phyloP scores from a whole-genome alignment of 2,329 filamentous ascomycete species.

The Chrysosporium keratinophilum region DNA sequence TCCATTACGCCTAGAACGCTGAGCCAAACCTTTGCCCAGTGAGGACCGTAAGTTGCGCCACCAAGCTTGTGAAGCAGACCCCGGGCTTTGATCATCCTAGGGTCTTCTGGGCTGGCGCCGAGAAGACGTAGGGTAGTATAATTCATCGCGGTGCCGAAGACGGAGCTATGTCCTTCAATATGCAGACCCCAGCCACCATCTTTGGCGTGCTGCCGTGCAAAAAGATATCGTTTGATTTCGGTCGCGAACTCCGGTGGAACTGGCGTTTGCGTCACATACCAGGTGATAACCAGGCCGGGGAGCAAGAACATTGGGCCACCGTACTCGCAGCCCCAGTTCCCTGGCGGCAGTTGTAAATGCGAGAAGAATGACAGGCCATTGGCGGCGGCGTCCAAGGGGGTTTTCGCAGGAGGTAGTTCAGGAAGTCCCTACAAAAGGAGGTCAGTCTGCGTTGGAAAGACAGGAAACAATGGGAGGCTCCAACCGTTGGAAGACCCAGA shows the following conservation, averaged over 20 bases:
- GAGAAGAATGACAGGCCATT: constrained; percentile 87
- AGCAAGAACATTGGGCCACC: constrained; percentile 94
- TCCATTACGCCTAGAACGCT: constrained; percentile 68
- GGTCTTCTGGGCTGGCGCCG: constrained; percentile 73
- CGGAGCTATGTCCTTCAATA: constrained; percentile 83
- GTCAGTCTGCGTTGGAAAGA: background rate
- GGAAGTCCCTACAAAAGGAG: constrained; percentile 54
- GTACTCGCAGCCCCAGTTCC: constrained; percentile 96
- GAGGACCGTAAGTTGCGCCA: constrained; percentile 70
- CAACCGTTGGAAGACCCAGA: constrained; percentile 67
- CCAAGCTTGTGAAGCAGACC: constrained; percentile 73
- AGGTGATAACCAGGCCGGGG: constrained; percentile 71
- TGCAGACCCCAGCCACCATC: constrained; percentile 98
- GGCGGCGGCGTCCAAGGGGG: constrained; percentile 61
- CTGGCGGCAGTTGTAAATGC: constrained; percentile 73
- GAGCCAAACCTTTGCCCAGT: constrained; percentile 98
- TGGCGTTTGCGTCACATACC: constrained; percentile 80
- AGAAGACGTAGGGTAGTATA: constrained; percentile 72
- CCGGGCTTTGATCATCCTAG: constrained; percentile 74
- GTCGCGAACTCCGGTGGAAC: constrained; percentile 69
- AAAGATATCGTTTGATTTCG: constrained; percentile 88
- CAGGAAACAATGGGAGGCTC: constrained; percentile 15
- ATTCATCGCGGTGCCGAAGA: constrained; percentile 83
- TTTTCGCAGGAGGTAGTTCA: constrained; percentile 57
- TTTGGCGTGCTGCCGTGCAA: constrained; percentile 68